Evolutionary conservation across 331 rosid species (phyloP).

Genomic region (Quercus lobata): DNA sequence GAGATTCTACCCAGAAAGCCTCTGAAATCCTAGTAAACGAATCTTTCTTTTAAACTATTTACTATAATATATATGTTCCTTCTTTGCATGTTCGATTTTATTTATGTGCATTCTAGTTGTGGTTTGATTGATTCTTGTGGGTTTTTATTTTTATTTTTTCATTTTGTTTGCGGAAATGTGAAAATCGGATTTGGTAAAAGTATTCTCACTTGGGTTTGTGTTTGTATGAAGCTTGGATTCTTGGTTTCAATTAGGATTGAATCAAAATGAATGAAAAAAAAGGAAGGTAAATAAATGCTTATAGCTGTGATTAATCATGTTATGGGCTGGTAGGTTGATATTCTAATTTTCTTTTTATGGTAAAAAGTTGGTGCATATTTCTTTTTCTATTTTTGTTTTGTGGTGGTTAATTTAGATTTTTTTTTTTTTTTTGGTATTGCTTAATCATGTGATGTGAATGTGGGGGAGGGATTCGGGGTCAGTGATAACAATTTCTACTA

Average conservation of each 20-base stretch:
- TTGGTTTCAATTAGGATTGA: neutral
- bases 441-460: neutral
- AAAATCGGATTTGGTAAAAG: neutral
- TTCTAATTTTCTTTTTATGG: neutral
- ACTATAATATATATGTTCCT: neutral
- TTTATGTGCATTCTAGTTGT: neutral
- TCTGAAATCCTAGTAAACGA: conserved; percentile 49
- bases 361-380: neutral
- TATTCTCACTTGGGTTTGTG: neutral
- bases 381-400: neutral
- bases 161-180: neutral
- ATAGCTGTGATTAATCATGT: neutral
- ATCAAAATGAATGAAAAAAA: too few relatives aligned
- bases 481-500: neutral
- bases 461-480: neutral
- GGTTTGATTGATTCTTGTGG: neutral
- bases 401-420: neutral
- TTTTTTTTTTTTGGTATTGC: neutral
- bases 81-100: neutral
- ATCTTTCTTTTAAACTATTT: too few relatives aligned
- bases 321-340: neutral
- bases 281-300: too few relatives aligned
- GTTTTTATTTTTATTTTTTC: neutral
- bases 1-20: conserved; percentile 57
- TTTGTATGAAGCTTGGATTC: neutral